Evolutionary conservation across 2,329 filamentous ascomycete genomes (phyloP).

Genomic region (Alternaria sp.): DNA sequence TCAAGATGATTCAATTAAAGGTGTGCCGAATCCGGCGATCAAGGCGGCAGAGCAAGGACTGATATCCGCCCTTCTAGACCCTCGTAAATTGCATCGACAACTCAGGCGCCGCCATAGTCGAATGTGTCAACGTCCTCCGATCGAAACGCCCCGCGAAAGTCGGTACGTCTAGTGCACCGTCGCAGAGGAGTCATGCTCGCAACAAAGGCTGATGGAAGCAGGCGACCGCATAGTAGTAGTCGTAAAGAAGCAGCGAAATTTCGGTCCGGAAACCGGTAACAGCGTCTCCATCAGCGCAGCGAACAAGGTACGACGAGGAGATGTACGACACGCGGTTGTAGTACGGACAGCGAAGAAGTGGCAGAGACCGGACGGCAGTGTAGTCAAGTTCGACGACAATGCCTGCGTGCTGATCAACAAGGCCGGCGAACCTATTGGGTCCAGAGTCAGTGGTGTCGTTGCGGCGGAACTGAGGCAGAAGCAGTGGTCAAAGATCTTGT

Average conservation of each 20-base stretch:
- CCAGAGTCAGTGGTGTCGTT: slow-evolving; percentile 77
- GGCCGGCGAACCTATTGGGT: slow-evolving; percentile 92
- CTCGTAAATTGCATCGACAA: slow-evolving; percentile 99
- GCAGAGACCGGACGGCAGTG: slow-evolving; percentile 85
- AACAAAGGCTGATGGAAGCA: slow-evolving; percentile 50
- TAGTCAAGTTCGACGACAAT: slow-evolving; percentile 96
- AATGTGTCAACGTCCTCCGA: slow-evolving; percentile 91
- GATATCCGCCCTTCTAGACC: slow-evolving; percentile 72
- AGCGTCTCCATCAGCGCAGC: slow-evolving; percentile 76
- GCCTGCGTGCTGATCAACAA: slow-evolving; percentile 98
- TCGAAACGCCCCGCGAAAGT: slow-evolving; percentile 90
- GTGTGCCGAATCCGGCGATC: slow-evolving; percentile 27
- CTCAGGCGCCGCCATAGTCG: slow-evolving; percentile 95
- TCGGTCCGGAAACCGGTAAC: slow-evolving; percentile 74
- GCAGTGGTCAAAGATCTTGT: slow-evolving; percentile 98
- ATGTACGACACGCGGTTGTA: slow-evolving; percentile 94
- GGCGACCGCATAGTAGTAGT: slow-evolving; percentile 97
- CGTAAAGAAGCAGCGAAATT: slow-evolving; percentile 91
- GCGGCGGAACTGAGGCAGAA: slow-evolving; percentile 87
- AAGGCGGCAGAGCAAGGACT: slow-evolving; percentile 29
- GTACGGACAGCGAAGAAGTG: slow-evolving; percentile 90
- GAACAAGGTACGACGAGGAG: slow-evolving; percentile 94
- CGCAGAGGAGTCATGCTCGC: neutral
- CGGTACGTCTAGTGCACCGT: slow-evolving; percentile 64
- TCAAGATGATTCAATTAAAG: slow-evolving; percentile 52